These are phyloP conservation scores for Clarireedia paspali DNA, from an alignment of 2,329 filamentous ascomycete genomes.

Conservation along the genomic window DNA sequence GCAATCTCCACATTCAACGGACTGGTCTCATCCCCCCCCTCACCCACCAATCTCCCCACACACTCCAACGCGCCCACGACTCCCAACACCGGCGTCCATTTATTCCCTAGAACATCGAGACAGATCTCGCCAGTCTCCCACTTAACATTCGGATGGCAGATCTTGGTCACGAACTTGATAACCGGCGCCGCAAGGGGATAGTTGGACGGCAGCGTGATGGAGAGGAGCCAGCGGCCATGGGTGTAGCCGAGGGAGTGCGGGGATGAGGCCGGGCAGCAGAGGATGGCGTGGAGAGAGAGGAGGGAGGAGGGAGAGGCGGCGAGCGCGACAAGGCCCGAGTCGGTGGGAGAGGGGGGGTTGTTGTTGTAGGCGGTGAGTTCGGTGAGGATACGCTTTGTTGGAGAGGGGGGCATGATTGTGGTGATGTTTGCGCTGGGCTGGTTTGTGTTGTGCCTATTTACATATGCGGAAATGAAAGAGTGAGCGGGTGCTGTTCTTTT, in stretches of 20 bases:
- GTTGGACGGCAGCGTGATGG: conserved; percentile 63
- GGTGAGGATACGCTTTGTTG: conserved; percentile 49
- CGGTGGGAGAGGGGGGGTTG: conserved; percentile 42
- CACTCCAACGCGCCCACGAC: conserved; percentile 67
- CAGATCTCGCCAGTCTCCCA: conserved; percentile 83
- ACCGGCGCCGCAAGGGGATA: conserved; percentile 76
- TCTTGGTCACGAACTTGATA: conserved; percentile 73
- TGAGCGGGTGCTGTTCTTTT: no score
- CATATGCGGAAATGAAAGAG: no score
- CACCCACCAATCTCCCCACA: conserved; percentile 60
- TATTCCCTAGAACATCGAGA: conserved; percentile 71
- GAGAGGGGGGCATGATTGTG: conserved; percentile 25
- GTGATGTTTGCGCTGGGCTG: background rate
- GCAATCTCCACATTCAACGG: conserved; percentile 77
- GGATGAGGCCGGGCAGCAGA: conserved; percentile 42
- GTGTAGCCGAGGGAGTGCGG: conserved; percentile 43
- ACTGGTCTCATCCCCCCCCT: conserved; percentile 58
- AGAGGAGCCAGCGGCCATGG: conserved; percentile 73
- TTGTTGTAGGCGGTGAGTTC: conserved; percentile 40
- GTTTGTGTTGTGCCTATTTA: no score
- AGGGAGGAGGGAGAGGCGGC: conserved; percentile 47
- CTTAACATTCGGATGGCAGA: conserved; percentile 77
- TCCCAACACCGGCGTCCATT: conserved; percentile 82
- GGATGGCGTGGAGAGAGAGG: conserved; percentile 44
- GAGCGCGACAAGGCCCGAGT: conserved; percentile 49